Conservation (phyloP, 2,329 filamentous ascomycete species). For the Pleoardoris graminearum region DNA sequence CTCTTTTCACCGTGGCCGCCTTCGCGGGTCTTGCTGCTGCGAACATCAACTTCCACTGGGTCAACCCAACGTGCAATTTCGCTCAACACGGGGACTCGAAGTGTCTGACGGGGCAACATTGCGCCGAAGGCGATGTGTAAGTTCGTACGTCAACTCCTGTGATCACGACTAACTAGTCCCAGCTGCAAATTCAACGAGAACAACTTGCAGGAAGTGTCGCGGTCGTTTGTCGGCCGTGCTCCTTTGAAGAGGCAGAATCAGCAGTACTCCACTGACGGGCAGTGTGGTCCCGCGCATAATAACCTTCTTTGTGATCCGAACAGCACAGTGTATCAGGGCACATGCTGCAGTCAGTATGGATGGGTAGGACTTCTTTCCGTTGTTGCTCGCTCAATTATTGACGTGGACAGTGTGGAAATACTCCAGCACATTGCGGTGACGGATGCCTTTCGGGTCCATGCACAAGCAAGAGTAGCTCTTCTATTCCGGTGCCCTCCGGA, state of each 20-base stretch:
- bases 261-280: constrained; percentile 46
- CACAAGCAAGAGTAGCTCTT: constrained; percentile 16
- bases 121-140: constrained; percentile 41
- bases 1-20: constrained; percentile 33
- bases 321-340: constrained; percentile 50
- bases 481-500: constrained; percentile 12
- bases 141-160: constrained; percentile 3
- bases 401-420: constrained; percentile 48
- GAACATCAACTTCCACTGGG: constrained; percentile 55
- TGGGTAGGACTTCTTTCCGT: constrained; percentile 29
- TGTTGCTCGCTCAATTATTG: background rate
- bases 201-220: constrained; percentile 30
- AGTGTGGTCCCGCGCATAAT: constrained; percentile 46
- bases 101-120: constrained; percentile 47
- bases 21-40: constrained; percentile 46
- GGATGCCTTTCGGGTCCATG: constrained; percentile 44
- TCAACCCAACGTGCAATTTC: constrained; percentile 50
- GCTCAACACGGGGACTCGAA: constrained; percentile 18
- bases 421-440: constrained; percentile 44
- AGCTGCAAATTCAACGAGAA: constrained; percentile 27
- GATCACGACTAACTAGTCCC: background rate
- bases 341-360: constrained; percentile 51
- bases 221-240: constrained; percentile 27
- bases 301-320: constrained; percentile 50
- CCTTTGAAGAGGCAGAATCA: constrained; percentile 34